A percentile compares a stretch with the other conserved stretches of the same genome.
phyloP scores from a whole-genome alignment of 108 stramenopile species.

The Thalassiosira profunda region DNA sequence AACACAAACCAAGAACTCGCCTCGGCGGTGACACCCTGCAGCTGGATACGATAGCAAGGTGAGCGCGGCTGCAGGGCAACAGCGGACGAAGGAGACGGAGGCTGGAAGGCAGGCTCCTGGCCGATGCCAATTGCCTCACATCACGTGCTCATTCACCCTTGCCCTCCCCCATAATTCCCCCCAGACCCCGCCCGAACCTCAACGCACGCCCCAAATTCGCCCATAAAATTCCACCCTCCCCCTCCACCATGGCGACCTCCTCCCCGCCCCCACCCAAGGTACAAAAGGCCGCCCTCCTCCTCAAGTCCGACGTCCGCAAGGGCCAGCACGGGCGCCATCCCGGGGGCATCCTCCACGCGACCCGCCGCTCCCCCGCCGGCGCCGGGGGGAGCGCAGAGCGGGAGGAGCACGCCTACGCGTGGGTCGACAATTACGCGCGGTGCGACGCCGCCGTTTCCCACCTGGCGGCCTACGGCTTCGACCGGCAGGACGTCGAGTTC shows the following conservation, averaged over 20 bases:
- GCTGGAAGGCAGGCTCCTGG: too few relatives aligned
- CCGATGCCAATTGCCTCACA: too few relatives aligned
- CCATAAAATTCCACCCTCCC: too few relatives aligned
- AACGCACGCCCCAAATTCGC: too few relatives aligned
- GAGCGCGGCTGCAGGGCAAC: too few relatives aligned
- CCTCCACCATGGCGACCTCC: background rate
- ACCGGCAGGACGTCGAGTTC: background rate
- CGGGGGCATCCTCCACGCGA: conserved; percentile 24
- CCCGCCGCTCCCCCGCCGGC: background rate
- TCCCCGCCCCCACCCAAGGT: background rate
- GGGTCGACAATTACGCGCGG: conserved; percentile 2
- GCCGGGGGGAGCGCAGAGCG: background rate
- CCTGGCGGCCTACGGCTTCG: conserved; percentile 10
- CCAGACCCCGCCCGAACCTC: too few relatives aligned
- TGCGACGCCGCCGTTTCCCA: background rate
- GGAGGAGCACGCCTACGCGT: conserved; percentile 21
- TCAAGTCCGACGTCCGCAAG: conserved; percentile 24
- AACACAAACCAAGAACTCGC: too few relatives aligned
- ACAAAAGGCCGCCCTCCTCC: conserved; percentile 14
- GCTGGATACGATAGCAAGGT: too few relatives aligned
- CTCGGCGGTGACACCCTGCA: too few relatives aligned
- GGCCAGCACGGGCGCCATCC: background rate
- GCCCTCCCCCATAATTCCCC: too few relatives aligned
- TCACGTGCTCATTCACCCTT: too few relatives aligned
- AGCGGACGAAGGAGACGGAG: too few relatives aligned